Percentiles rank a stretch among this genome's conserved stretches.
Conservation (phyloP, 345 rosid species). For the Eucalyptus curtisii region DNA sequence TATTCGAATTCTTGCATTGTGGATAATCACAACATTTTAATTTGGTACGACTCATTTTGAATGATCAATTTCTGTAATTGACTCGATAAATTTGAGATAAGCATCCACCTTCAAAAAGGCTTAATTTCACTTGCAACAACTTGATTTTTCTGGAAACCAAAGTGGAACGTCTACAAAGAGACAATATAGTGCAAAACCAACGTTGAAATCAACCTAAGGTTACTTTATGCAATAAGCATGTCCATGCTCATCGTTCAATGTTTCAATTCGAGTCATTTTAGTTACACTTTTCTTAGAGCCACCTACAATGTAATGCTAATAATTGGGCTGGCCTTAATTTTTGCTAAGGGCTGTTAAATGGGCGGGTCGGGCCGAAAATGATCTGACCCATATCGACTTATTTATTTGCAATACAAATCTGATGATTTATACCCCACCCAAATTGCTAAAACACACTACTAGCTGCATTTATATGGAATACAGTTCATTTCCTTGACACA, state of each 20-base stretch:
- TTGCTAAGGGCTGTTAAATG: neutral
- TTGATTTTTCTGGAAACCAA: neutral
- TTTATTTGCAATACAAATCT: too few relatives aligned
- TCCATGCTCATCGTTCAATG: neutral
- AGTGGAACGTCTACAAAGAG: neutral
- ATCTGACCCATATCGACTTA: fast-evolving
- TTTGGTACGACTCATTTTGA: neutral
- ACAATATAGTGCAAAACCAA: neutral
- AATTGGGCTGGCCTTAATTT: neutral
- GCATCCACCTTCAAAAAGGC: neutral
- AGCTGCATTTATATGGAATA: neutral
- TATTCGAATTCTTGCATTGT: neutral
- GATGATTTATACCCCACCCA: neutral
- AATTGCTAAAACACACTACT: neutral
- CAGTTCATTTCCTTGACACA: neutral
- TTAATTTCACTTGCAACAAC: neutral
- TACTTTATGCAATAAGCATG: neutral
- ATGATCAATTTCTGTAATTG: neutral
- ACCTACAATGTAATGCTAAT: neutral
- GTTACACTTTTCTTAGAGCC: neutral
- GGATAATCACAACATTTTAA: neutral
- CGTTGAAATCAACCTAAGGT: neutral
- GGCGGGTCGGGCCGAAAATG: fast-evolving
- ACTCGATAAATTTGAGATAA: neutral
- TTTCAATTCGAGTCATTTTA: fast-evolving